phyloP scores from a whole-genome alignment of 2,329 filamentous ascomycete genomes.

The Emericellopsis atlantica region DNA sequence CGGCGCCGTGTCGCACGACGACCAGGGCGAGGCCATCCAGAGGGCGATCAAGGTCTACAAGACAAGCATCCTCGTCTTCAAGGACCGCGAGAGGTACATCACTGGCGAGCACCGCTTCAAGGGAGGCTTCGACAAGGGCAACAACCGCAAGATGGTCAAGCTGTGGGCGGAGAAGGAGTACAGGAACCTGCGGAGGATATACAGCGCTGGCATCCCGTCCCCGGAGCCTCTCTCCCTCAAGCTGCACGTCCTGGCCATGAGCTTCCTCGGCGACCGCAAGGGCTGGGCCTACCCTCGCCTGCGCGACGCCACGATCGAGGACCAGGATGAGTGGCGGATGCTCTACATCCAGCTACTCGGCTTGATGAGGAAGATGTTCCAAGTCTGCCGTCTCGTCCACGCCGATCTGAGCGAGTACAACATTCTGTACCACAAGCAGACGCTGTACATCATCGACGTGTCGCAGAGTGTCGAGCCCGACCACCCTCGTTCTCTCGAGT shows the following conservation, averaged over 20 bases:
- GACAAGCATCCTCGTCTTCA: constrained; percentile 94
- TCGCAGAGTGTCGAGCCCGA: constrained; percentile 96
- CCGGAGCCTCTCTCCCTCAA: constrained; percentile 83
- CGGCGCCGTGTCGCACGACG: constrained; percentile 60
- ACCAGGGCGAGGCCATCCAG: constrained; percentile 47
- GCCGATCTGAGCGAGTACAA: constrained; percentile 98
- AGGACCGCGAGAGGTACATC: constrained; percentile 93
- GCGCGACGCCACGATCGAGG: constrained; percentile 67
- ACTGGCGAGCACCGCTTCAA: constrained; percentile 89
- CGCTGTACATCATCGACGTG: constrained; percentile 91
- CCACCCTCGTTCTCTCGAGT: constrained; percentile 83
- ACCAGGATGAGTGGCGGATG: constrained; percentile 61
- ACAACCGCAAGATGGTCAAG: constrained; percentile 94
- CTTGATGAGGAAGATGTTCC: constrained; percentile 89
- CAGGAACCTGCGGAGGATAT: constrained; percentile 76
- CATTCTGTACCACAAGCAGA: constrained; percentile 72
- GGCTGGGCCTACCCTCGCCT: constrained; percentile 82
- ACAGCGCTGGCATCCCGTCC: constrained; percentile 75
- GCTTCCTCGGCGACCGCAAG: constrained; percentile 76
- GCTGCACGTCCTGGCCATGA: constrained; percentile 92
- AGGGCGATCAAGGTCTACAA: constrained; percentile 98
- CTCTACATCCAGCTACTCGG: constrained; percentile 76
- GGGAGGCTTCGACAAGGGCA: constrained; percentile 83
- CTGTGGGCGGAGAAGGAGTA: constrained; percentile 99
- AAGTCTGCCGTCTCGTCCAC: constrained; percentile 82